These are phyloP conservation scores for Penicillium diatomitis DNA, from an alignment of 495 filamentous ascomycete species.

Conservation along the genomic window DNA sequence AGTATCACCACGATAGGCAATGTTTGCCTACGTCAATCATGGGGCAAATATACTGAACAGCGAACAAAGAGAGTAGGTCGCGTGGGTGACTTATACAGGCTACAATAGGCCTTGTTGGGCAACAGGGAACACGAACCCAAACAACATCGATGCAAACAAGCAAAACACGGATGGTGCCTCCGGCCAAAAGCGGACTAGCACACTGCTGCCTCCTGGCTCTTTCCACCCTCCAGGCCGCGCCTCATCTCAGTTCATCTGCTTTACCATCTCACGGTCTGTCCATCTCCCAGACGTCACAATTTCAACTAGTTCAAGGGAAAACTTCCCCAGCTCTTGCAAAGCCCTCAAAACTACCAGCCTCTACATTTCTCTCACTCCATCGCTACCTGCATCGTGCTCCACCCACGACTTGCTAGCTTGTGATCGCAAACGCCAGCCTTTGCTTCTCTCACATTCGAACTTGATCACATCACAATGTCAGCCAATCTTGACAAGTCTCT, in stretches of 20 bases:
- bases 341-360: too few species aligned
- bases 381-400: slow-evolving; percentile 9
- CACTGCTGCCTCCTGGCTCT: slow-evolving; percentile 6
- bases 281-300: too few species aligned
- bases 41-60: too few species aligned
- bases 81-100: too few species aligned
- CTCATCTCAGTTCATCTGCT: slow-evolving; percentile 3
- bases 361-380: background rate
- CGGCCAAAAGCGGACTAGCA: slow-evolving; percentile 6
- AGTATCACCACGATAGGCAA: too few species aligned
- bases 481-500: slow-evolving; percentile 91
- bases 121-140: background rate
- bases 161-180: slow-evolving; percentile 7
- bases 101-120: too few species aligned
- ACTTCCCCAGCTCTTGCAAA: too few species aligned
- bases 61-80: too few species aligned
- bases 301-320: too few species aligned
- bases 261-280: slow-evolving; percentile 4
- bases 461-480: slow-evolving; percentile 50
- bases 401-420: slow-evolving; percentile 5
- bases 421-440: slow-evolving; percentile 13
- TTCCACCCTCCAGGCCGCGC: slow-evolving; percentile 7
- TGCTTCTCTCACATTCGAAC: slow-evolving; percentile 3
- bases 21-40: too few species aligned
- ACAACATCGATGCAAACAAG: slow-evolving; percentile 10